Conservation (phyloP, 768 basidiomycete genomes). For the Ephemerocybe angulata region DNA sequence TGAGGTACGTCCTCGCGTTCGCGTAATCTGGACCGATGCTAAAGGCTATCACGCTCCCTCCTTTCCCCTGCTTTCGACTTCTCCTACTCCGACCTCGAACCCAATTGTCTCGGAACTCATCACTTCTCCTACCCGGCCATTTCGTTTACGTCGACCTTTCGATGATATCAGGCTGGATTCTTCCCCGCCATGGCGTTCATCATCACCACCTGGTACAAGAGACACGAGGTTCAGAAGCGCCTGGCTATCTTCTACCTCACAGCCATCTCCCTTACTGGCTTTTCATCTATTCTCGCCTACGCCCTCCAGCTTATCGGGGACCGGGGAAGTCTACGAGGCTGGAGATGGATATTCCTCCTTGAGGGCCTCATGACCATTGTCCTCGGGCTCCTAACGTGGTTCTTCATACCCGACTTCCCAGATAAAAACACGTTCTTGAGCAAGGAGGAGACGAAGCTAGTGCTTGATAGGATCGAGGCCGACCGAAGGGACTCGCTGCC, state of each 20-base stretch:
- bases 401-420: conserved; percentile 45
- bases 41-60: too few relatives aligned
- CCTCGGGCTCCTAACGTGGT: conserved; percentile 37
- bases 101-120: too few relatives aligned
- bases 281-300: conserved; percentile 27
- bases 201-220: too few relatives aligned
- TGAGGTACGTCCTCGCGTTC: too few relatives aligned
- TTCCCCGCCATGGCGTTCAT: conserved; percentile 12
- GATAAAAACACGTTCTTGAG: conserved; percentile 44
- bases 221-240: too few relatives aligned
- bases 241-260: neutral
- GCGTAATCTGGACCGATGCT: too few relatives aligned
- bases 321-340: conserved; percentile 38
- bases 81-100: too few relatives aligned
- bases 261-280: neutral
- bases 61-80: too few relatives aligned
- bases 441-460: conserved; percentile 33
- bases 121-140: too few relatives aligned
- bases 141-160: too few relatives aligned
- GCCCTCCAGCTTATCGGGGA: conserved; percentile 39
- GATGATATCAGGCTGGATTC: conserved; percentile 16
- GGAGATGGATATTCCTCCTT: conserved; percentile 52
- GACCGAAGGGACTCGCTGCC: conserved; percentile 48
- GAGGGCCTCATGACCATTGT: conserved; percentile 43
- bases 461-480: conserved; percentile 44